Evolutionary conservation across 192 early-diverging fungal species (phyloP).

Genomic region (Allomyces javanicus): DNA sequence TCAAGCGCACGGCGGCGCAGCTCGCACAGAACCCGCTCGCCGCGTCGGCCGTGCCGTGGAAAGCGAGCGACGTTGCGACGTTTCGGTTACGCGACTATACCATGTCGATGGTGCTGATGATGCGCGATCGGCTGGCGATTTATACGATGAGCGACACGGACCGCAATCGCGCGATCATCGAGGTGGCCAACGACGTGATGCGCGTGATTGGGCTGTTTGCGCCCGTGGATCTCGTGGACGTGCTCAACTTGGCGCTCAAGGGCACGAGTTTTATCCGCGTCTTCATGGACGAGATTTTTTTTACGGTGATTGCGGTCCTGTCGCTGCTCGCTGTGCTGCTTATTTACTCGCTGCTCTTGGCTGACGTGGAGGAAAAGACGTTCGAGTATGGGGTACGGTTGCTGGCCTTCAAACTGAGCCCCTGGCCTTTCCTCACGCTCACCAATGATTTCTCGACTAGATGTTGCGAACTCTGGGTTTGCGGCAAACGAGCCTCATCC

Average conservation of each 20-base stretch:
- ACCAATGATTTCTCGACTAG: too few species aligned
- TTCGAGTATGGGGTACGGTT: constrained; percentile 11
- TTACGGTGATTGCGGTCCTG: constrained; percentile 12
- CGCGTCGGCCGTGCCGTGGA: too few species aligned
- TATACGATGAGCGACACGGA: constrained; percentile 4
- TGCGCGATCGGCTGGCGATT: constrained; percentile 1
- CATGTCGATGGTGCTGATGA: constrained; percentile 8
- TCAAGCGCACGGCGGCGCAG: constrained; percentile 3
- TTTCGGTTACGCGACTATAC: constrained; percentile 6
- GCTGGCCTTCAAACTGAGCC: too few species aligned
- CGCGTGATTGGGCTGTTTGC: constrained; percentile 4
- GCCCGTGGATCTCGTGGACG: constrained; percentile 6
- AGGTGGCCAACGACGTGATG: constrained; percentile 10
- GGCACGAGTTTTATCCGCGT: constrained; percentile 11
- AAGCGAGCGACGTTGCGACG: too few species aligned
- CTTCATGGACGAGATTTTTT: constrained; percentile 9
- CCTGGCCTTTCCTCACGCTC: too few species aligned
- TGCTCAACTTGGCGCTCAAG: constrained; percentile 8
- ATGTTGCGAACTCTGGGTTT: constrained; percentile 14
- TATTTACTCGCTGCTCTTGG: constrained; percentile 15
- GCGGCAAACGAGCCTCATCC: constrained; percentile 8
- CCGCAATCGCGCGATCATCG: constrained; percentile 6
- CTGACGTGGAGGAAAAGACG: constrained; percentile 17
- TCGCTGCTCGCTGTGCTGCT: constrained; percentile 8
- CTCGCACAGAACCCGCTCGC: background rate